Conservation (phyloP, 495 filamentous ascomycete genomes). For the Polyplosphaeria fusca region DNA sequence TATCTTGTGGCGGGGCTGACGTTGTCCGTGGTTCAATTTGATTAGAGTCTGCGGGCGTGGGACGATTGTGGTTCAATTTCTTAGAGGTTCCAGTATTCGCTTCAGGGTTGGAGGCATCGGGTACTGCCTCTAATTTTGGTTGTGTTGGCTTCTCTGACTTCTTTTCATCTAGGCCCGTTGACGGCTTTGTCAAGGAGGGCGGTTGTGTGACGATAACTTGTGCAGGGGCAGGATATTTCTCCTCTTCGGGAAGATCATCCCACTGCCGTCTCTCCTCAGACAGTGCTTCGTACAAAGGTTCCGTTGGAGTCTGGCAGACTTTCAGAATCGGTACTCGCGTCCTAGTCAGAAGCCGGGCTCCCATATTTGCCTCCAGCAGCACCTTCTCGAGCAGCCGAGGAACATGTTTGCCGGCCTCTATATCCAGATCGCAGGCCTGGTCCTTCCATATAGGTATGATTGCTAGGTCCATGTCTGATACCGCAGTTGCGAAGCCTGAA, state of each 20-base stretch:
- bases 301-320: conserved; percentile 64
- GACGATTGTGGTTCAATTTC: not conserved
- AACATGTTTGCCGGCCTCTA: conserved; percentile 32
- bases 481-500: conserved; percentile 69
- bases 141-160: not conserved
- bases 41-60: not conserved
- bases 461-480: conserved; percentile 73
- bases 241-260: conserved; percentile 44
- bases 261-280: conserved; percentile 58
- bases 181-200: conserved; percentile 1
- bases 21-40: not conserved
- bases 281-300: conserved; percentile 50
- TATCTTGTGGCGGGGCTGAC: not conserved
- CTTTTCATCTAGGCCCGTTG: not conserved
- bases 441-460: conserved; percentile 52
- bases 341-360: conserved; percentile 64
- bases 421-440: not conserved
- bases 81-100: not conserved
- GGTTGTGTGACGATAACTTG: not conserved
- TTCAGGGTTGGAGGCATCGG: not conserved
- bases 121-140: not conserved
- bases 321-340: conserved; percentile 83
- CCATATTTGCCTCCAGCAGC: conserved; percentile 65
- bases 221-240: conserved; percentile 26
- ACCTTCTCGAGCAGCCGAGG: conserved; percentile 64